Percentiles rank a stretch among this genome's conserved stretches.
phyloP scores from a whole-genome alignment of 2,329 filamentous ascomycete genomes.

The Huntiella decipiens region DNA sequence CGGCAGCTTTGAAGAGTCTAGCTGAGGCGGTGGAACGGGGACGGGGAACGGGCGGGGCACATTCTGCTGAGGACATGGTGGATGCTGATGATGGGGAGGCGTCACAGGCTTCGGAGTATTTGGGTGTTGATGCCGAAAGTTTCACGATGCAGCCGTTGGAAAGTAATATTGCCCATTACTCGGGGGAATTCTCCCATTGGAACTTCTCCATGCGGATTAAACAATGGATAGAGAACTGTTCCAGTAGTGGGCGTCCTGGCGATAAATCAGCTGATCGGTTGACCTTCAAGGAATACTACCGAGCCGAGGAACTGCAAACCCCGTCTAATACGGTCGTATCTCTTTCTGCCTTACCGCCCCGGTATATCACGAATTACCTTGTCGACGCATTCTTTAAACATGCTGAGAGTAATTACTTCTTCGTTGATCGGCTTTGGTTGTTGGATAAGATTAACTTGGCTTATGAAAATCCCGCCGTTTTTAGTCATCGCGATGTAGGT shows the following conservation, averaged over 20 bases:
- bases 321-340: conserved; percentile 20
- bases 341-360: conserved; percentile 25
- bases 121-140: conserved; percentile 20
- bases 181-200: conserved; percentile 33
- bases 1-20: conserved; percentile 23
- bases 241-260: conserved; percentile 1
- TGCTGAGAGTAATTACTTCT: conserved; percentile 30
- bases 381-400: conserved; percentile 28
- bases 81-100: conserved; percentile 1
- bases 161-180: conserved; percentile 27
- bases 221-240: conserved; percentile 26
- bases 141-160: conserved; percentile 24
- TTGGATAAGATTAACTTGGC: conserved; percentile 21
- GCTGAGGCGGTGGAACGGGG: conserved; percentile 23
- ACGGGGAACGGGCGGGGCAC: neutral
- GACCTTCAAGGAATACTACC: conserved; percentile 24
- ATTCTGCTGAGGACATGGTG: neutral
- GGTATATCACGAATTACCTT: conserved; percentile 27
- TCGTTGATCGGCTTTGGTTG: conserved; percentile 26
- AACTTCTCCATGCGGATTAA: conserved; percentile 33
- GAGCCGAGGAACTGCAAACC: conserved; percentile 27
- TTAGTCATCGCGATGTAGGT: conserved; percentile 23
- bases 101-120: conserved; percentile 13
- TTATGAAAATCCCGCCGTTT: conserved; percentile 21
- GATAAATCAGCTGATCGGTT: conserved; percentile 11